Percentiles rank a stretch among this genome's conserved stretches.
Evolutionary conservation across 2,329 filamentous ascomycete genomes (phyloP).

Genomic region (Fusarium siculi): DNA sequence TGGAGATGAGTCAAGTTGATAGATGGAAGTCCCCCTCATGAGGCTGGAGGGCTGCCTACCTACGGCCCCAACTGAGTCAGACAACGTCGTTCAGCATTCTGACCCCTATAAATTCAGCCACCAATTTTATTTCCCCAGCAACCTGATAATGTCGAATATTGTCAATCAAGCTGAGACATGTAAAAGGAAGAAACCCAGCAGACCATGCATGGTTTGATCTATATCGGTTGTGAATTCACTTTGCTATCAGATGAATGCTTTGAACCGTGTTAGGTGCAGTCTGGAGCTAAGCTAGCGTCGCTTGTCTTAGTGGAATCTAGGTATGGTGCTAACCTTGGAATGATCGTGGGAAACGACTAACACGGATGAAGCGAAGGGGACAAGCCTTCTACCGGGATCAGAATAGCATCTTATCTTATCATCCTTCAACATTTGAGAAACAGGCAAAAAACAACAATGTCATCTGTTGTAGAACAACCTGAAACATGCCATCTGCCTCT

Average conservation of each 20-base stretch:
- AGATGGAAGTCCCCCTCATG: not conserved
- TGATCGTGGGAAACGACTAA: not conserved
- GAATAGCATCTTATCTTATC: not conserved
- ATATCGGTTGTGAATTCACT: not conserved
- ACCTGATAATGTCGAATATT: not conserved
- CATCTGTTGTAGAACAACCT: conserved; percentile 16
- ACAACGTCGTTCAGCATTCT: not conserved
- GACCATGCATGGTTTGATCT: not conserved
- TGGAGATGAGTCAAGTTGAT: not conserved
- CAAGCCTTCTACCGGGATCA: not conserved
- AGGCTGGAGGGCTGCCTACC: too few species aligned
- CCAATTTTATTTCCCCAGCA: not conserved
- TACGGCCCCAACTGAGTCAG: not conserved
- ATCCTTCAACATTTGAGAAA: not conserved
- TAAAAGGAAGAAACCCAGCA: too few species aligned
- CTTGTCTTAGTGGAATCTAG: not conserved
- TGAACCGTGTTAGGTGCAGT: not conserved
- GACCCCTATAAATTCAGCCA: not conserved
- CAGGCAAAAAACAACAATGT: not conserved
- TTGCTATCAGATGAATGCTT: not conserved
- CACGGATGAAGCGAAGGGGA: not conserved
- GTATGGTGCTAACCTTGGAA: too few species aligned
- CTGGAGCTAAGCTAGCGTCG: not conserved
- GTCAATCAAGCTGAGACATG: not conserved
- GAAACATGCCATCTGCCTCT: conserved; percentile 39